Conservation (phyloP, 495 filamentous ascomycete species). For the Penicillium taxi region DNA sequence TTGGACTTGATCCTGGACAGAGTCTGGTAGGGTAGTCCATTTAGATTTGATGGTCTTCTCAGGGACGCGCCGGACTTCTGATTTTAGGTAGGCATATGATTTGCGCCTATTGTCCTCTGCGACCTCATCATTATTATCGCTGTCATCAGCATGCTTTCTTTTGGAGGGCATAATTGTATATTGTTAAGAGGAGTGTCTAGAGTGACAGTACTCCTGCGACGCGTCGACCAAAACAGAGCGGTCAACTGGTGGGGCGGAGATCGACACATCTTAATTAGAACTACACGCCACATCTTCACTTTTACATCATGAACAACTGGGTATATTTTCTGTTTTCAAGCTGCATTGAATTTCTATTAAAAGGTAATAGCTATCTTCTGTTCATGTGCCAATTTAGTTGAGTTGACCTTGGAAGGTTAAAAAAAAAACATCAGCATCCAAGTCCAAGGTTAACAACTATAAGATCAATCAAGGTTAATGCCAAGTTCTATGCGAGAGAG, state of each 20-base stretch:
- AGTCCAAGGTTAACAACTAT: too few species aligned
- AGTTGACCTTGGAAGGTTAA: too few species aligned
- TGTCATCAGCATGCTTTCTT: conserved; percentile 25
- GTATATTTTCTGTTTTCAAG: too few species aligned
- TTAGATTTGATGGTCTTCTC: conserved; percentile 49
- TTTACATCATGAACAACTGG: too few species aligned
- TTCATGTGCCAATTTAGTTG: too few species aligned
- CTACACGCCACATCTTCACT: too few species aligned
- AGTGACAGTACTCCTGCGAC: conserved; percentile 3
- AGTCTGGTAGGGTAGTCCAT: conserved; percentile 49
- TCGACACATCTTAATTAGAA: too few species aligned
- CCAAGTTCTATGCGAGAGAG: too few species aligned
- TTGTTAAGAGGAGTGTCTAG: neutral
- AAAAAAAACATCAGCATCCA: too few species aligned
- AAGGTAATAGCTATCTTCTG: too few species aligned
- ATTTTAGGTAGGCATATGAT: conserved; percentile 39
- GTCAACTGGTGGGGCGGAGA: neutral
- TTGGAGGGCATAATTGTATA: conserved; percentile 27
- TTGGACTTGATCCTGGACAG: conserved; percentile 44
- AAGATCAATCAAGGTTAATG: too few species aligned
- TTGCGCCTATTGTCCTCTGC: conserved; percentile 18
- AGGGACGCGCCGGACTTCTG: conserved; percentile 45
- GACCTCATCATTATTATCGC: conserved; percentile 11
- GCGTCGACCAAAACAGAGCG: conserved; percentile 12
- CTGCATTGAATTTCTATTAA: too few species aligned